Evolutionary conservation across 768 basidiomycete genomes (phyloP).

Genomic region (Pluteus cervinus): DNA sequence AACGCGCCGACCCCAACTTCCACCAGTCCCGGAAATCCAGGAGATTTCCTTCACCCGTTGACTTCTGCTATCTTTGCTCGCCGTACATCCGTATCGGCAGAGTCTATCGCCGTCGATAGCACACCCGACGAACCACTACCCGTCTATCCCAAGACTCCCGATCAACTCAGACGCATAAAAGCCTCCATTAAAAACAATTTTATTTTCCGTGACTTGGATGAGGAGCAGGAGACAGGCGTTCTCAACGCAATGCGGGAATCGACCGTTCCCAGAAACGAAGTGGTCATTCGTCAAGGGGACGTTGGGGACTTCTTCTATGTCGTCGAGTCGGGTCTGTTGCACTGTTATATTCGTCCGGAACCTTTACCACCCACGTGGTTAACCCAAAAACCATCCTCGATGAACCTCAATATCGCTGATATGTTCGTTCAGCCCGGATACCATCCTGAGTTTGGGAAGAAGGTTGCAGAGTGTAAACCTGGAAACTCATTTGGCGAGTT

Average conservation of each 20-base stretch:
- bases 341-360: constrained; percentile 75
- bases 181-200: constrained; percentile 84
- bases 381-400: constrained; percentile 33
- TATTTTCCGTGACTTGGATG: constrained; percentile 93
- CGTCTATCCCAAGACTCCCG: constrained; percentile 68
- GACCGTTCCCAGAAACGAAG: constrained; percentile 60
- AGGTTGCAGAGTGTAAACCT: constrained; percentile 79
- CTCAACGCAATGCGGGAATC: constrained; percentile 95
- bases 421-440: constrained; percentile 59
- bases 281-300: constrained; percentile 96
- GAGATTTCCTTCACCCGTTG: constrained; percentile 69
- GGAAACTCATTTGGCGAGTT: constrained; percentile 93
- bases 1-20: constrained; percentile 27
- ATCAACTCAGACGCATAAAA: constrained; percentile 86
- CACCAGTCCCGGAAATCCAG: constrained; percentile 41
- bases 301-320: constrained; percentile 98
- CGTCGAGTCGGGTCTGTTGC: constrained; percentile 81
- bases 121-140: constrained; percentile 63
- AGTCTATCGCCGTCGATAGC: constrained; percentile 85
- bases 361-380: constrained; percentile 58
- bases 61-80: constrained; percentile 80
- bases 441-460: constrained; percentile 68
- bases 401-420: constrained; percentile 35
- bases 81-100: constrained; percentile 92
- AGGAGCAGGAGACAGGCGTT: constrained; percentile 91